These are phyloP conservation scores for Excoecaria agallocha DNA, from an alignment of 345 rosid genomes.

Conservation along the genomic window DNA sequence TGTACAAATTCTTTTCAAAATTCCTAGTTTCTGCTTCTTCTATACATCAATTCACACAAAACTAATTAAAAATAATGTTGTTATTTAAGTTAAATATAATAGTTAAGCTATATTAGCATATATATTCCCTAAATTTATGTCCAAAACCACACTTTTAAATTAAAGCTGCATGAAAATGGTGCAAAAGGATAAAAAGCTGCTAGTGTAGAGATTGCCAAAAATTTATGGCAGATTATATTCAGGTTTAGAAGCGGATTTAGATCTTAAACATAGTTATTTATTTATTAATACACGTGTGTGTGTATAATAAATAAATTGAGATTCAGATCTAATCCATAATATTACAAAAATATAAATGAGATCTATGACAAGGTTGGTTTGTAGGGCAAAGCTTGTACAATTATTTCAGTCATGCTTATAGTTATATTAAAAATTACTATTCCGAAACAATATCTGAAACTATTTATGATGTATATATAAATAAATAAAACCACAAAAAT, in stretches of 20 bases:
- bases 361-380: neutral
- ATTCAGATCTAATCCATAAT: constrained; percentile 25
- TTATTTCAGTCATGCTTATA: neutral
- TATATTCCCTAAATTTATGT: neutral
- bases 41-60: no score
- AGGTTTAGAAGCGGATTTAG: neutral
- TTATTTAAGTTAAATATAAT: no score
- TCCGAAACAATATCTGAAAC: no score
- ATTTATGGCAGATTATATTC: neutral
- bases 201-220: neutral
- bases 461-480: no score
- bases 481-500: no score
- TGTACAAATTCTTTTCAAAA: no score
- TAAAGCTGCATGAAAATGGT: constrained; percentile 2
- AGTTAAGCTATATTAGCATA: neutral
- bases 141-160: constrained; percentile 11
- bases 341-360: neutral
- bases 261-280: constrained; percentile 16
- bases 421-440: no score
- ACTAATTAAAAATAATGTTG: neutral
- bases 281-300: no score
- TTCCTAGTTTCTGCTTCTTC: no score
- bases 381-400: constrained; percentile 6
- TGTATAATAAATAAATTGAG: no score
- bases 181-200: neutral